Conservation (phyloP, 1,284 basidiomycete species). For the Neolentinus lepideus region DNA sequence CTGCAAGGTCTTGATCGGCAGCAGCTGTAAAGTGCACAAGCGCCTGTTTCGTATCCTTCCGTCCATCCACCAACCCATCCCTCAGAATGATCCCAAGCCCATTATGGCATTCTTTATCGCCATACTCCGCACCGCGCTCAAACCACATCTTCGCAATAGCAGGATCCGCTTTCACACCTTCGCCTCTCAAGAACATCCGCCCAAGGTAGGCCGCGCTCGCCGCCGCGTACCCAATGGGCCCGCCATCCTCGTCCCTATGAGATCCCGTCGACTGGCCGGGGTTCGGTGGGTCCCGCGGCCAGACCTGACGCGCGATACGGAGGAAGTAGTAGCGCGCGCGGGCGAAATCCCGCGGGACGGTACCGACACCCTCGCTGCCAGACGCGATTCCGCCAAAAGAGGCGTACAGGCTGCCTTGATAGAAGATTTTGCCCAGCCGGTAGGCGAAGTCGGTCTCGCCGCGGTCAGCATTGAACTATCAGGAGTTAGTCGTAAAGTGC, state of each 20-base stretch:
- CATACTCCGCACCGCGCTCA: slow-evolving; percentile 75
- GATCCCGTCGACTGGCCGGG: slow-evolving; percentile 35
- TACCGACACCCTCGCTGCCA: slow-evolving; percentile 84
- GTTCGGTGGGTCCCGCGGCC: slow-evolving; percentile 69
- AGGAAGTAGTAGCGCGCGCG: slow-evolving; percentile 79
- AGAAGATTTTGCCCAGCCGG: slow-evolving; percentile 88
- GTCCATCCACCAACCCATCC: slow-evolving; percentile 67
- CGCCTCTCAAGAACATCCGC: slow-evolving; percentile 90
- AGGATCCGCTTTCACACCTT: slow-evolving; percentile 80
- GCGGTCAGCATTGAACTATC: slow-evolving; percentile 86
- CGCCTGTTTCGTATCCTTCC: slow-evolving; percentile 67
- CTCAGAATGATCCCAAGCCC: slow-evolving; percentile 88
- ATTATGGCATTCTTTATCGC: slow-evolving; percentile 85
- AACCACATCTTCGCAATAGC: slow-evolving; percentile 90
- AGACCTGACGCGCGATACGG: slow-evolving; percentile 72
- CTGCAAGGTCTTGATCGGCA: slow-evolving; percentile 79
- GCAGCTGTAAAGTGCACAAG: slow-evolving; percentile 70
- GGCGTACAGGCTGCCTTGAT: slow-evolving; percentile 84
- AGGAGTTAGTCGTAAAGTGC: slow-evolving; percentile 6
- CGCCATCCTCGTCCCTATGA: slow-evolving; percentile 36
- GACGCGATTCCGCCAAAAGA: slow-evolving; percentile 69
- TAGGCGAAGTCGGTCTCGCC: slow-evolving; percentile 83
- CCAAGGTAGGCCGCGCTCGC: slow-evolving; percentile 84
- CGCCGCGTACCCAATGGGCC: slow-evolving; percentile 60
- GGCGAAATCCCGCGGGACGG: slow-evolving; percentile 67